Percentiles rank a stretch among this genome's conserved stretches.
Evolutionary conservation across 2,329 filamentous ascomycete species (phyloP).

Genomic region (Botrytis sinoallii): DNA sequence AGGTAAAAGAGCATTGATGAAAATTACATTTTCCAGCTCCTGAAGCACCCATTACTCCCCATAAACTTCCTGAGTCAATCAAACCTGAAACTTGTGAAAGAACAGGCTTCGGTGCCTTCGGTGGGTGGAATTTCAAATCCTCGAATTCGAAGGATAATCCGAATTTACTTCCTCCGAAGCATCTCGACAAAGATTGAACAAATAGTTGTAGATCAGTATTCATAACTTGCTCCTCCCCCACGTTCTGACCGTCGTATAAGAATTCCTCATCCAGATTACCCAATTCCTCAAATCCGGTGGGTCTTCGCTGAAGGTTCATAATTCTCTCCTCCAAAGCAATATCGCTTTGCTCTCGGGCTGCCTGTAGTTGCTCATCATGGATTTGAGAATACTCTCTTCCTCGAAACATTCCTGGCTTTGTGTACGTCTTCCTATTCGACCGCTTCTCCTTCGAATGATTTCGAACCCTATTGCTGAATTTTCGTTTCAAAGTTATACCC

Average conservation of each 20-base stretch:
- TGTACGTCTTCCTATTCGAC: slow-evolving; percentile 25
- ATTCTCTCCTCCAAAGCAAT: slow-evolving; percentile 24
- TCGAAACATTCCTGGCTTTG: slow-evolving; percentile 30
- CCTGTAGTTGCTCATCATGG: slow-evolving; percentile 28
- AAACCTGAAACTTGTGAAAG: slow-evolving; percentile 53
- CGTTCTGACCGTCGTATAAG: slow-evolving; percentile 23
- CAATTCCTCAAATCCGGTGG: slow-evolving; percentile 27
- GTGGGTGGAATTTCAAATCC: slow-evolving; percentile 49
- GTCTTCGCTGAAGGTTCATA: slow-evolving; percentile 19
- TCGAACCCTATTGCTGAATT: background rate
- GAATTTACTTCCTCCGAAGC: slow-evolving; percentile 49
- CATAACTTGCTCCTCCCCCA: slow-evolving; percentile 33
- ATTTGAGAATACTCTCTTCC: slow-evolving; percentile 34
- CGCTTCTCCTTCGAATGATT: slow-evolving; percentile 24
- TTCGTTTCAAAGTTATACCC: slow-evolving; percentile 2
- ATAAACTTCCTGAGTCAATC: slow-evolving; percentile 53
- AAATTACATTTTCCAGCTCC: slow-evolving; percentile 52
- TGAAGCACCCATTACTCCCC: slow-evolving; percentile 57
- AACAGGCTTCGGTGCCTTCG: slow-evolving; percentile 45
- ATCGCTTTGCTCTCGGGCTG: slow-evolving; percentile 16
- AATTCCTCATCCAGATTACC: slow-evolving; percentile 19
- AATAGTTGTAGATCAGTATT: slow-evolving; percentile 46
- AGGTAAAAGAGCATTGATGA: background rate
- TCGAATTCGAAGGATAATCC: slow-evolving; percentile 54
- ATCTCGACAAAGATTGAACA: slow-evolving; percentile 51